Evolutionary conservation across 441 rosid species (phyloP).

Genomic region (Lepidium campestre): DNA sequence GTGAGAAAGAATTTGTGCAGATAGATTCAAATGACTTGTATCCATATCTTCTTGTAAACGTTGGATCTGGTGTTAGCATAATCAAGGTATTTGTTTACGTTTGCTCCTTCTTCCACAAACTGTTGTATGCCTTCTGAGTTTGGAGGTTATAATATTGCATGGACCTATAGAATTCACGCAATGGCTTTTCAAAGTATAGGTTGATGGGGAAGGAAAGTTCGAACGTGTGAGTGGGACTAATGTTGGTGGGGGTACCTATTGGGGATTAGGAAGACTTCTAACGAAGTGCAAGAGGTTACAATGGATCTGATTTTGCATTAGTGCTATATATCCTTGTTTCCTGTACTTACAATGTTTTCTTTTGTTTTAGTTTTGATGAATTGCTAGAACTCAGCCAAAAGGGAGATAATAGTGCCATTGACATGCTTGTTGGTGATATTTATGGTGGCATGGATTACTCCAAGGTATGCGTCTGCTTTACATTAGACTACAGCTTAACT

Average conservation of each 20-base stretch:
- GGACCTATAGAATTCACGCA: background rate
- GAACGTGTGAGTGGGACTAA: conserved; percentile 98
- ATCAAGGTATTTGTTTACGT: conserved; percentile 63
- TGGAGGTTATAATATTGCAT: background rate
- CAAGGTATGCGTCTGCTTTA: conserved; percentile 51
- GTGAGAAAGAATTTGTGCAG: conserved; percentile 93
- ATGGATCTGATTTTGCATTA: conserved; percentile 11
- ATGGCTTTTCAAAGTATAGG: conserved; percentile 43
- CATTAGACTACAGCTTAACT: background rate
- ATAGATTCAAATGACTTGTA: conserved; percentile 85
- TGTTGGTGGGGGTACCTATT: conserved; percentile 98
- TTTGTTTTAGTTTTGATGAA: conserved; percentile 79
- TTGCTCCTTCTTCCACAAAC: background rate
- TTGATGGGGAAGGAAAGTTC: conserved; percentile 97
- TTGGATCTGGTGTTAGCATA: conserved; percentile 99
- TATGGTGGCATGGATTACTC: conserved; percentile 96
- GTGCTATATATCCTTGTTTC: conserved; percentile 3
- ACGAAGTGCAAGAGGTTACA: conserved; percentile 93
- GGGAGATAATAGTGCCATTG: conserved; percentile 93
- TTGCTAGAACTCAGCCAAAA: conserved; percentile 95
- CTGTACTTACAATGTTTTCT: background rate
- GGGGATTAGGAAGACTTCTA: conserved; percentile 96
- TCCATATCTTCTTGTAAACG: conserved; percentile 96
- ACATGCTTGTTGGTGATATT: conserved; percentile 99
- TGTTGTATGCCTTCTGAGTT: background rate